A percentile compares a stretch with the other conserved stretches of the same genome.
Evolutionary conservation across 257 asterid genomes (phyloP).

Genomic region (Scutellaria barbata): DNA sequence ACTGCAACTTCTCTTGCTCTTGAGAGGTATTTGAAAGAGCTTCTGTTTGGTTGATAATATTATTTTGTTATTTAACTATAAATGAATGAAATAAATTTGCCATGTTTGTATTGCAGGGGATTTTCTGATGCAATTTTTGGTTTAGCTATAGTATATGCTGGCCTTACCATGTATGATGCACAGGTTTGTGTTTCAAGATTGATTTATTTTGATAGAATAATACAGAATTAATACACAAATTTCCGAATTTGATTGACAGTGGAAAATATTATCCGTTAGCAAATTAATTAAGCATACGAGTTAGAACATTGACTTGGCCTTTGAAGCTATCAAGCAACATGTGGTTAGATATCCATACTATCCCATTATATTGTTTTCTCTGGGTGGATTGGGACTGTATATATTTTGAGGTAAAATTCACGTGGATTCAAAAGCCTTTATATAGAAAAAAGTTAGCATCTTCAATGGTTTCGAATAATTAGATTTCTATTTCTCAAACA

Average conservation of each 20-base stretch:
- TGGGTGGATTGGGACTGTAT: conserved; percentile 11
- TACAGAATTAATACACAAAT: neutral
- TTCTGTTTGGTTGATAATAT: neutral
- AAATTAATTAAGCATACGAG: neutral
- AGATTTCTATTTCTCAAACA: conserved; percentile 3
- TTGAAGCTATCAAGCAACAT: neutral
- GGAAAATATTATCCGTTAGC: neutral
- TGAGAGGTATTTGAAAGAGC: conserved; percentile 60
- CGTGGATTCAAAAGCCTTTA: neutral
- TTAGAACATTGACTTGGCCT: neutral
- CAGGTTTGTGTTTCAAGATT: conserved; percentile 63
- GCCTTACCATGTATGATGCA: conserved; percentile 87
- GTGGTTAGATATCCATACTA: neutral
- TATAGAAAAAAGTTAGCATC: neutral
- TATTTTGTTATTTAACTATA: conserved; percentile 2
- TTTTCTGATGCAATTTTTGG: conserved; percentile 84
- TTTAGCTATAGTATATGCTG: conserved; percentile 79
- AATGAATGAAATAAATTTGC: neutral
- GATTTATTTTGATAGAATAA: neutral
- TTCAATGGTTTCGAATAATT: neutral
- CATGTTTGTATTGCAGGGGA: conserved; percentile 64
- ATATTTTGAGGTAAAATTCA: neutral
- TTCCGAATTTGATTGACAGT: neutral
- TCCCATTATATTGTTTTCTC: conserved; percentile 8
- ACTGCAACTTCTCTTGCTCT: conserved; percentile 80